These are phyloP conservation scores for Podospora conica DNA, from an alignment of 495 filamentous ascomycete genomes.

Conservation along the genomic window DNA sequence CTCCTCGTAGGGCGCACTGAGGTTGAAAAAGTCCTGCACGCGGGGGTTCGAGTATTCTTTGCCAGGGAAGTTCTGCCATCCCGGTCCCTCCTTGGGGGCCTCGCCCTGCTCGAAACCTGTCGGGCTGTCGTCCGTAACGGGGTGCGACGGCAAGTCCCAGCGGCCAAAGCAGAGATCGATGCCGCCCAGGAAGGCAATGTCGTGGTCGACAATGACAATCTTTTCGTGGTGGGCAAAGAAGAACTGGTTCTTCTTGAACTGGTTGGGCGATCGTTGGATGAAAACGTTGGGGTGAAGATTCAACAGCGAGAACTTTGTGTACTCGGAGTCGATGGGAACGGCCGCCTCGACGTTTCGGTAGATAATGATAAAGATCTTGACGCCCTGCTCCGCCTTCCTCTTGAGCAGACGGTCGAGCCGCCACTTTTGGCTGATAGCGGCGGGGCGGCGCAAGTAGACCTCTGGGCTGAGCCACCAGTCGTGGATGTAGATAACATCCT, in stretches of 20 bases:
- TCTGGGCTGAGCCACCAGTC: slow-evolving; percentile 99
- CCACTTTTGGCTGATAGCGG: slow-evolving; percentile 98
- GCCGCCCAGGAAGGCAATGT: slow-evolving; percentile 90
- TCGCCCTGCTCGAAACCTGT: slow-evolving; percentile 79
- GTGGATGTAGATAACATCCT: slow-evolving; percentile 98
- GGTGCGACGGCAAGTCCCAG: slow-evolving; percentile 94
- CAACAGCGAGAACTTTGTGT: slow-evolving; percentile 94
- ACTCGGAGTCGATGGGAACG: slow-evolving; percentile 97
- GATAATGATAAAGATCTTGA: slow-evolving; percentile 97
- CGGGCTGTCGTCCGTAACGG: slow-evolving; percentile 83
- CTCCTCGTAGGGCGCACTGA: slow-evolving; percentile 95
- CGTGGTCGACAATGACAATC: slow-evolving; percentile 90
- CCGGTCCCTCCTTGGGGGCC: slow-evolving; percentile 77
- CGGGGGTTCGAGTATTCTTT: slow-evolving; percentile 98
- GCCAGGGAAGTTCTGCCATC: slow-evolving; percentile 94
- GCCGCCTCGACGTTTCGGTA: slow-evolving; percentile 98
- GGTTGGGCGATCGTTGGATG: slow-evolving; percentile 91
- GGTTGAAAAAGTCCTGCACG: slow-evolving; percentile 87
- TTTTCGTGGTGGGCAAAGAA: slow-evolving; percentile 99
- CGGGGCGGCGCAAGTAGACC: slow-evolving; percentile 89
- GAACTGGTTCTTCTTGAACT: slow-evolving; percentile 98
- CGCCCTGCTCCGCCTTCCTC: slow-evolving; percentile 86
- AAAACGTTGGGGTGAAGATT: slow-evolving; percentile 95
- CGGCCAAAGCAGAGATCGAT: slow-evolving; percentile 96
- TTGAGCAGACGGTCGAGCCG: slow-evolving; percentile 91